Base-by-base conservation (phyloP, 768 basidiomycete genomes). In the Leccinellum luteum region DNA sequence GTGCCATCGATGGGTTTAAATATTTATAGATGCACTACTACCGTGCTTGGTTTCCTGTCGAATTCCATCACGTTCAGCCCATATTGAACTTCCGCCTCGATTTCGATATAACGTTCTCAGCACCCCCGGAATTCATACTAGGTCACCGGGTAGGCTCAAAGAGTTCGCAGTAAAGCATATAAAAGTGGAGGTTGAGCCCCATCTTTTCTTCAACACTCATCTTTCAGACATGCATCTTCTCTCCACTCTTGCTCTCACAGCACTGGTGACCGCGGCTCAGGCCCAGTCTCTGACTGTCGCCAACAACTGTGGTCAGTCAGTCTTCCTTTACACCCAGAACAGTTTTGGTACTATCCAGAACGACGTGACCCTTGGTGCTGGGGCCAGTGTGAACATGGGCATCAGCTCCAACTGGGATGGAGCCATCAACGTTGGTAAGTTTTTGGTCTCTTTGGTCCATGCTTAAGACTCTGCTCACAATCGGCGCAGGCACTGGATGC, bases 321-420 rank as follows among this genome's bases (percentile, higher is more conserved):
- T 74, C 45, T 60, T 74, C 44, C 60, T 74, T 35, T 66, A 47
- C 25, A 74, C 71, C 0, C 64, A 68, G 58, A 73, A 38, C 21
- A 73, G 71, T 53, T 72, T 34, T 14, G 71, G 71, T 31, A 44
- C 23, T 30, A 64, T 73, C 48, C 1, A 23, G 1, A 74, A 70
- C 63, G 52, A 73, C 31, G 60, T 74, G 38, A 60, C 51, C 32
- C 56, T 73, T 19, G 55, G 34, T 35, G 55, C 59, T 23, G 73
- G 68, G 19, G 60, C 52, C 23, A 70, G 61, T 31, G 19, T 30
- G 41, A 64, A 74, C 66, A 6, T 70, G 60, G 69, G 65, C 32
- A 71, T 71, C 10, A 73, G 67, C 35, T 63, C 65, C 51, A 53
- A 71, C 65, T 71, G 69, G 69, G 70, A 69, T 6, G 70, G 71